Conservation (phyloP, 345 rosid species). For the Rhodomyrtus tomentosa region DNA sequence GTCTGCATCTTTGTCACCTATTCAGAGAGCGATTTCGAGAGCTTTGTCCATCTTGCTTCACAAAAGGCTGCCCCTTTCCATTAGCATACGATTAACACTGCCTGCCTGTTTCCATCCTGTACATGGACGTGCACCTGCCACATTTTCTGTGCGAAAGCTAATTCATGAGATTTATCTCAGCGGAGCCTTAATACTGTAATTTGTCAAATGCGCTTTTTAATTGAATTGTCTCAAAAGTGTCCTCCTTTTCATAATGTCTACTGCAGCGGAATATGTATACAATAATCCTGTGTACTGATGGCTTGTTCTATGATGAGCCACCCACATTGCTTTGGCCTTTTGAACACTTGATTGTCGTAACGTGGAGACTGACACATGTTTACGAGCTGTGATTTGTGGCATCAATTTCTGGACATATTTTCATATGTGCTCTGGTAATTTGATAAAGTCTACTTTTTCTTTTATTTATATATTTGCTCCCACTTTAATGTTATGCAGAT, state of each 20-base stretch:
- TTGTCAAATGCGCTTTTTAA: neutral
- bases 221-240: neutral
- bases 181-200: neutral
- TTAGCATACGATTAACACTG: neutral
- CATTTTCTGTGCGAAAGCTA: neutral
- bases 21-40: neutral
- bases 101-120: neutral
- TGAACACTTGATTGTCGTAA: neutral
- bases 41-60: neutral
- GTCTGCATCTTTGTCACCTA: neutral
- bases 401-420: neutral
- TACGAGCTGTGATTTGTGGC: neutral
- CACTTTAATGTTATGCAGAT: slow-evolving; percentile 25
- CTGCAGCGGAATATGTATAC: neutral
- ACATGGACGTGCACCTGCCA: neutral
- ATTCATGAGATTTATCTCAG: neutral
- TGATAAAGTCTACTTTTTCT: neutral
- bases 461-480: neutral
- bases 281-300: neutral
- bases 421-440: neutral
- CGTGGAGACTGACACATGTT: neutral
- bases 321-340: neutral
- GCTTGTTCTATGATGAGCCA: neutral
- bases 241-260: neutral
- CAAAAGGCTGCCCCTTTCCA: neutral